phyloP scores from a whole-genome alignment of 176 grass and related monocot genomes.

The Carex kokanica region DNA sequence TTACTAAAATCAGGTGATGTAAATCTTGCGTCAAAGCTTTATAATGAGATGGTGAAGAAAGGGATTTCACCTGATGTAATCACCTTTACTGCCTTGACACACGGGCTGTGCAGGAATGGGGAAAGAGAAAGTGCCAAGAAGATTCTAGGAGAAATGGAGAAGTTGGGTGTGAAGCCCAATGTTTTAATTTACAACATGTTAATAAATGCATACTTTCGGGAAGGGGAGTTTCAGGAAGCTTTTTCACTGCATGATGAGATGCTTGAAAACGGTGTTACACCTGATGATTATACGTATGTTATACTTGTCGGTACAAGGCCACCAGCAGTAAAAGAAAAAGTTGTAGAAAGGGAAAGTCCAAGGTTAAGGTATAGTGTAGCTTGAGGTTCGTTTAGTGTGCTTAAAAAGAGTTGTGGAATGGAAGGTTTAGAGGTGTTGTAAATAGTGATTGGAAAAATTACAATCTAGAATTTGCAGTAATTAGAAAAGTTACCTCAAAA shows the following conservation, averaged over 20 bases:
- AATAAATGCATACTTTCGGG: constrained; percentile 56
- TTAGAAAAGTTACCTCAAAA: neutral
- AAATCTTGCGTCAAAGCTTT: constrained; percentile 55
- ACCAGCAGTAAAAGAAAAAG: neutral
- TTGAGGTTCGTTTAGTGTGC: neutral
- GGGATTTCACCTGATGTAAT: constrained; percentile 63
- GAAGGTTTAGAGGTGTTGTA: neutral
- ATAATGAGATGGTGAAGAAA: constrained; percentile 59
- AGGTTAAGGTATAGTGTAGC: neutral
- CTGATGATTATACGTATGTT: constrained; percentile 59
- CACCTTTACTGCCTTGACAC: constrained; percentile 60
- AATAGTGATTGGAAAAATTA: neutral
- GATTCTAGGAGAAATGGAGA: constrained; percentile 70
- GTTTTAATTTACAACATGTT: constrained; percentile 70
- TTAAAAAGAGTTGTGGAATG: neutral
- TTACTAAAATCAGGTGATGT: constrained; percentile 65
- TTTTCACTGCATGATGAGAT: constrained; percentile 83
- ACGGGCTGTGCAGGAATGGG: constrained; percentile 68
- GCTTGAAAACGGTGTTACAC: constrained; percentile 57
- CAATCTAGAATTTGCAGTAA: neutral
- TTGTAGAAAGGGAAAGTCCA: constrained; percentile 1
- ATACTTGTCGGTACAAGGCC: constrained; percentile 42
- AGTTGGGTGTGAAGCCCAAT: constrained; percentile 54
- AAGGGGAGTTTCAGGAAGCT: constrained; percentile 64
- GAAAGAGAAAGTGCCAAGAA: constrained; percentile 59